These are phyloP conservation scores for Gliomastix tumulicola DNA, from an alignment of 2,329 filamentous ascomycete genomes.

Conservation along the genomic window DNA sequence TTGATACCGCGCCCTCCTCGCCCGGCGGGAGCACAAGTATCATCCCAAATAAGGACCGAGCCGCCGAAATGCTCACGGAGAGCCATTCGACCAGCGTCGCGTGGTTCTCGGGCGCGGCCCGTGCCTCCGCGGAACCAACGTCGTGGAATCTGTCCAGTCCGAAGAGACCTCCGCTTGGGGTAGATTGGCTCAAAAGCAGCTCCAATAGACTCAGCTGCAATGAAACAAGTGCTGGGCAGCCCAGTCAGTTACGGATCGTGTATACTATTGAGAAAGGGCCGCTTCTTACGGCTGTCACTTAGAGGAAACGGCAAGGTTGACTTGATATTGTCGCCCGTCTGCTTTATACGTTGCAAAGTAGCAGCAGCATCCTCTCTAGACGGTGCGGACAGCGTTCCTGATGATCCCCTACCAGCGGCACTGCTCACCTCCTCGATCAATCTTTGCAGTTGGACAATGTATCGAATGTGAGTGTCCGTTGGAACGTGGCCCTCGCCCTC, in stretches of 20 bases:
- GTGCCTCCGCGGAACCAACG: background rate
- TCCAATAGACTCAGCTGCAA: constrained; percentile 18
- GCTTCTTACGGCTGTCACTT: constrained; percentile 21
- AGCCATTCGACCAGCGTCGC: constrained; percentile 15
- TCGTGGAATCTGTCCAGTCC: constrained; percentile 15
- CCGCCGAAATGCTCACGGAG: constrained; percentile 19
- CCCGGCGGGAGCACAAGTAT: constrained; percentile 16
- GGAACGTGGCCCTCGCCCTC: constrained; percentile 6
- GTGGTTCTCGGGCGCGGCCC: constrained; percentile 5
- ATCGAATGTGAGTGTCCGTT: constrained; percentile 17
- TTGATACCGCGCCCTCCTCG: constrained; percentile 17
- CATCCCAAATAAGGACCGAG: constrained; percentile 18
- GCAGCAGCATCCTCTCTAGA: too few species aligned
- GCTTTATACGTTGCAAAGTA: too few species aligned
- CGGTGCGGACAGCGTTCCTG: background rate
- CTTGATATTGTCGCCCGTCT: constrained; percentile 9
- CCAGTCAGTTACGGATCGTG: too few species aligned
- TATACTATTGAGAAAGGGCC: too few species aligned
- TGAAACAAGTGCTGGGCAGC: constrained; percentile 17
- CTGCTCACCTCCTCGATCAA: constrained; percentile 9
- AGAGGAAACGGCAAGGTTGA: constrained; percentile 15
- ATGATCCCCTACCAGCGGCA: too few species aligned
- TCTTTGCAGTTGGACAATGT: constrained; percentile 16
- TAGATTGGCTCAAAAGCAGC: constrained; percentile 19
- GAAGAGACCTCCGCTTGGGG: constrained; percentile 15